Percentiles rank a stretch among this genome's conserved stretches.
Evolutionary conservation across 2,329 filamentous ascomycete genomes (phyloP).

Genomic region (Beauveria medogensis): DNA sequence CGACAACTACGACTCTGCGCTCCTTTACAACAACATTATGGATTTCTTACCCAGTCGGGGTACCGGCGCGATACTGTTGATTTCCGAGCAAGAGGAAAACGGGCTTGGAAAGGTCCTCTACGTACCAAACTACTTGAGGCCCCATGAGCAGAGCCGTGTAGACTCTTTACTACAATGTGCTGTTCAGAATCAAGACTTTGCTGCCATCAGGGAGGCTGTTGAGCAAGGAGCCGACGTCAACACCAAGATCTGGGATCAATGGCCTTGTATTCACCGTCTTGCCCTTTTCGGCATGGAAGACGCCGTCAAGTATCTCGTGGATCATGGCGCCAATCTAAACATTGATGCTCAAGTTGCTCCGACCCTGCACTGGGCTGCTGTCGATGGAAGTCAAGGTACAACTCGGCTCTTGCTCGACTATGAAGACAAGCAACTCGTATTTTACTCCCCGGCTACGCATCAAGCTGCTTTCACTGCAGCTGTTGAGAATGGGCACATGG

Average conservation of each 20-base stretch:
- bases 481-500: not conserved
- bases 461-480: not conserved
- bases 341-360: not conserved
- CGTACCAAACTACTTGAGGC: not conserved
- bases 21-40: conserved; percentile 7
- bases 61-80: not conserved
- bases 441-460: not conserved
- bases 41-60: conserved; percentile 2
- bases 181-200: conserved; percentile 1
- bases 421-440: not conserved
- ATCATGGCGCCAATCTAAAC: not conserved
- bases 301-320: not conserved
- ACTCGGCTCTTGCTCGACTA: not conserved
- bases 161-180: not conserved
- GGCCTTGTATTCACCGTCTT: conserved; percentile 8
- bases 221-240: conserved; percentile 6
- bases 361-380: conserved; percentile 1
- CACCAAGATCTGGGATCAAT: conserved; percentile 7
- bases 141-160: not conserved
- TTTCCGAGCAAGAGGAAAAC: conserved; percentile 2
- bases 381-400: not conserved
- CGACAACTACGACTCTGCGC: conserved; percentile 6
- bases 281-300: conserved; percentile 6
- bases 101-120: conserved; percentile 1
- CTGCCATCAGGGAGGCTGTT: conserved; percentile 2